Percentiles rank a stretch among this genome's conserved stretches.
Conservation (phyloP, 2,329 filamentous ascomycete species). For the Fusarium tanahbumbuense region DNA sequence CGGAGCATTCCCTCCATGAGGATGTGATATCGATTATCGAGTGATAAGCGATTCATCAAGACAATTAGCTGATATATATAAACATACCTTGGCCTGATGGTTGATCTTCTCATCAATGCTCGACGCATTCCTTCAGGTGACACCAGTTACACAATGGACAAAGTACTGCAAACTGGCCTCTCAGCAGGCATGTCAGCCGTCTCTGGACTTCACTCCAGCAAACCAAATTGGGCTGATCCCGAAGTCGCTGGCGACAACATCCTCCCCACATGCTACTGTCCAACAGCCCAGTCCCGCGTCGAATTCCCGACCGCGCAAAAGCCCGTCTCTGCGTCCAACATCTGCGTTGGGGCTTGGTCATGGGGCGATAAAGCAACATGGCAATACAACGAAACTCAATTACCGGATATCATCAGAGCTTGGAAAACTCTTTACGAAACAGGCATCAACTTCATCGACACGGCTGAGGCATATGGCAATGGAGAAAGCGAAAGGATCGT, state of each 20-base stretch:
- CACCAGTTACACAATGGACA: neutral
- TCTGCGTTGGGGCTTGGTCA: neutral
- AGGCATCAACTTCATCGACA: slow-evolving; percentile 23
- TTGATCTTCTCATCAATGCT: neutral
- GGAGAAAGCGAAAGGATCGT: slow-evolving; percentile 21
- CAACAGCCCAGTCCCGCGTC: neutral
- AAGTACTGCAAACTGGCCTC: neutral
- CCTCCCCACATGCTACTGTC: neutral
- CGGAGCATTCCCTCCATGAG: neutral
- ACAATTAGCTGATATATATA: neutral
- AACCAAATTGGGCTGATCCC: slow-evolving; percentile 12
- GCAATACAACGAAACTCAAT: slow-evolving; percentile 6
- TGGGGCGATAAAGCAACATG: slow-evolving; percentile 23
- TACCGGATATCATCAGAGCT: neutral
- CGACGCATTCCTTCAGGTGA: neutral
- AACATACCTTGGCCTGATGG: neutral
- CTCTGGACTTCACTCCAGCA: neutral
- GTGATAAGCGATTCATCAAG: neutral
- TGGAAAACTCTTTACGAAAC: slow-evolving; percentile 19
- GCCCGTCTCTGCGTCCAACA: neutral
- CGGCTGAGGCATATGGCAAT: neutral
- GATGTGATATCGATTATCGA: neutral
- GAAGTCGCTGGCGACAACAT: slow-evolving; percentile 2
- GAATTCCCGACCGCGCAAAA: neutral
- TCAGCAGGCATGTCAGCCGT: slow-evolving; percentile 2